Evolutionary conservation across 2,329 filamentous ascomycete genomes (phyloP).

Genomic region (Rhynchosporium agropyri): DNA sequence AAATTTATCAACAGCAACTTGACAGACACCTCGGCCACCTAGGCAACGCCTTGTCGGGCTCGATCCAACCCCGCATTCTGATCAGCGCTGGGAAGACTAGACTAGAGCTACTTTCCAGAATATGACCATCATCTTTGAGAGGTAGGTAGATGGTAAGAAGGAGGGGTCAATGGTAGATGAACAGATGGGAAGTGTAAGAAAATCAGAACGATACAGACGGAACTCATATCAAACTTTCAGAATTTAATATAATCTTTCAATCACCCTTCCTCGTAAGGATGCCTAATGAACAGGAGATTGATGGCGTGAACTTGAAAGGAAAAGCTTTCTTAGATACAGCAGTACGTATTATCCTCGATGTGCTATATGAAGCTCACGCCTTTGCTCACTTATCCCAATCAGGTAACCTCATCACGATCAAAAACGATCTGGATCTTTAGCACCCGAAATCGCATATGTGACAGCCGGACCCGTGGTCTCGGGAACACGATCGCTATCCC

Average conservation of each 20-base stretch:
- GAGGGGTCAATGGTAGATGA: not conserved
- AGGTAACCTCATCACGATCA: not conserved
- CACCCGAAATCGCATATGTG: conserved; percentile 24
- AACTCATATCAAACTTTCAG: not conserved
- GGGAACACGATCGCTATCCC: conserved; percentile 27
- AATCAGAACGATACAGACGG: too few species aligned
- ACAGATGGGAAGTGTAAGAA: not conserved
- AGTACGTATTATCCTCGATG: not conserved
- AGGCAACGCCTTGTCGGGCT: not conserved
- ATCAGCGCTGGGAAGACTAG: not conserved
- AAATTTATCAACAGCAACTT: too few species aligned
- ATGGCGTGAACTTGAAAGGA: not conserved
- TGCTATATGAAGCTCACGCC: too few species aligned
- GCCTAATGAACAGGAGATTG: not conserved
- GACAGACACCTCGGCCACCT: not conserved
- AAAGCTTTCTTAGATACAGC: not conserved
- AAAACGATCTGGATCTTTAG: conserved; percentile 24
- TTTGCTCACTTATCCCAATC: not conserved
- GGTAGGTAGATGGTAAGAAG: not conserved
- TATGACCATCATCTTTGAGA: not conserved
- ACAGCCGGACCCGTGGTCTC: conserved; percentile 26
- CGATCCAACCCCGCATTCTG: conserved; percentile 6
- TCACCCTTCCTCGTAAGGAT: not conserved
- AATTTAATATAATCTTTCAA: not conserved
- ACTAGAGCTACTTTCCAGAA: not conserved